phyloP scores from a whole-genome alignment of 169 alveolate genomes.

The Cryptosporidium xiaoi region DNA sequence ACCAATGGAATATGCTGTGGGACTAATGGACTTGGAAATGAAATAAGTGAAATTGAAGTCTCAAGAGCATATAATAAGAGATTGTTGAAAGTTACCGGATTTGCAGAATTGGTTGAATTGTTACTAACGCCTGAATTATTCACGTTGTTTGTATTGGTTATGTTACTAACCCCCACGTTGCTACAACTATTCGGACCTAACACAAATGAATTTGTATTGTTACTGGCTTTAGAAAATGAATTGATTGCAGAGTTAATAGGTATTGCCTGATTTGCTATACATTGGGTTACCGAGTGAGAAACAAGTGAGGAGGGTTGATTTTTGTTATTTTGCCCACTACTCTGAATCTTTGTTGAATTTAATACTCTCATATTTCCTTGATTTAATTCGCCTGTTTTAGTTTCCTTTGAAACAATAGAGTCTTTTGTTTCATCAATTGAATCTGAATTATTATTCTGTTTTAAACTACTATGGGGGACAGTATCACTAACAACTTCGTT shows the following conservation, averaged over 20 bases:
- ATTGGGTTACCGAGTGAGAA: background rate
- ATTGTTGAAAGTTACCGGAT: constrained; percentile 34
- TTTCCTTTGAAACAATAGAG: background rate
- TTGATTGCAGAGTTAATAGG: background rate
- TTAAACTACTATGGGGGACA: background rate
- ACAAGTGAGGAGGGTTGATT: background rate
- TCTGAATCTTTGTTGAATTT: background rate
- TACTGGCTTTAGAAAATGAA: background rate
- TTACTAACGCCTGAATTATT: constrained; percentile 16
- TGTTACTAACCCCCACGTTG: background rate
- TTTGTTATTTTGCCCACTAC: background rate
- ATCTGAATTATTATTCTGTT: background rate
- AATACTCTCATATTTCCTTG: background rate
- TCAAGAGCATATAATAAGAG: constrained; percentile 50
- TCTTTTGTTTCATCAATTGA: background rate
- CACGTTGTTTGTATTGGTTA: background rate
- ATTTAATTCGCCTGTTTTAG: background rate
- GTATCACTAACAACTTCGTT: background rate
- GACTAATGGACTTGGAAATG: constrained; percentile 49
- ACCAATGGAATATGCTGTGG: constrained; percentile 66
- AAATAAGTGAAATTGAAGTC: constrained; percentile 54
- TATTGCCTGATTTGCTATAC: background rate
- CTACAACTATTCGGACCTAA: background rate
- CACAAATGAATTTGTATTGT: background rate
- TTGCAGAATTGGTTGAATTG: background rate